phyloP scores from a whole-genome alignment of 2,329 filamentous ascomycete genomes.

The Penicillium sp. region DNA sequence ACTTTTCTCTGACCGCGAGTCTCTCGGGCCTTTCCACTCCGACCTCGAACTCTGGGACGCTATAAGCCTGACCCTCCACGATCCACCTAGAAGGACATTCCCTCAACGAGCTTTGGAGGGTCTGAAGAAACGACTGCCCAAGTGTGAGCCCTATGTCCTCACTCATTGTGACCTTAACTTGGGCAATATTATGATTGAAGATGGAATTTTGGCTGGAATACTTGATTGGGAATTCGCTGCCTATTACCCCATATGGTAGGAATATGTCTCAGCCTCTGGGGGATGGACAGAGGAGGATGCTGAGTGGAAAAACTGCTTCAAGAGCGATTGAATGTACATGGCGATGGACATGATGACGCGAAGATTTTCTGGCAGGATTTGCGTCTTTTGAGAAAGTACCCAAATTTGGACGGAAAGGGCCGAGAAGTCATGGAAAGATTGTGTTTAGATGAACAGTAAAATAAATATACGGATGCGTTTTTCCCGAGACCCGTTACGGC shows the following conservation, averaged over 20 bases:
- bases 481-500: no score
- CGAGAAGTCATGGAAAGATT: background rate
- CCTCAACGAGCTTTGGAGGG: constrained; percentile 6
- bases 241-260: constrained; percentile 30
- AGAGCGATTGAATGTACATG: constrained; percentile 17
- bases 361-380: constrained; percentile 25
- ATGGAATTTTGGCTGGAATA: constrained; percentile 26
- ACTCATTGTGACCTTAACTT: constrained; percentile 11
- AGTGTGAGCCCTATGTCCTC: constrained; percentile 4
- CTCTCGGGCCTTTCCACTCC: constrained; percentile 12
- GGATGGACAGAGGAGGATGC: constrained; percentile 14
- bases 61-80: background rate
- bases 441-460: no score
- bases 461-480: no score
- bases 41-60: constrained; percentile 15
- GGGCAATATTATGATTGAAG: constrained; percentile 10
- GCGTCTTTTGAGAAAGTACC: constrained; percentile 19
- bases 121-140: constrained; percentile 18
- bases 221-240: constrained; percentile 35
- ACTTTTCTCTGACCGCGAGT: background rate
- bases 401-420: constrained; percentile 21
- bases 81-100: background rate
- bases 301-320: constrained; percentile 27
- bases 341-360: constrained; percentile 17
- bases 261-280: constrained; percentile 30